Evolutionary conservation across 768 basidiomycete species (phyloP).

Genomic region (Megacollybia marginata): DNA sequence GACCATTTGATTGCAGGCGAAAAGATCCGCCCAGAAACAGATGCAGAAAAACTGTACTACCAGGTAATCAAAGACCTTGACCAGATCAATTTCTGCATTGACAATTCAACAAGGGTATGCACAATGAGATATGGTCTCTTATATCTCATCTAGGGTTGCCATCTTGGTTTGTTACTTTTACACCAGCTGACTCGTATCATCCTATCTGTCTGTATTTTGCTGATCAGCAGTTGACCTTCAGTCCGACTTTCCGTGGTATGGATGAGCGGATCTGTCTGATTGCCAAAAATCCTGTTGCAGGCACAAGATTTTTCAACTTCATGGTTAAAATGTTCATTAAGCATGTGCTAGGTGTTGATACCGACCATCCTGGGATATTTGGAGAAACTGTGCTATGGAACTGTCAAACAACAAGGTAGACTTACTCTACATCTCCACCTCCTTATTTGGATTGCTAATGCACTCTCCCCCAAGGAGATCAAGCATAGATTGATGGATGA

Average conservation of each 20-base stretch:
- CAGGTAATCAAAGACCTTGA: not conserved
- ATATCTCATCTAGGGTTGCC: not conserved
- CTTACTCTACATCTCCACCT: too few species aligned
- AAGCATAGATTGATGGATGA: not conserved
- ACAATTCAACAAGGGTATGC: constrained; percentile 1
- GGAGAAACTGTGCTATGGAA: constrained; percentile 17
- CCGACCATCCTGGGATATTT: constrained; percentile 6
- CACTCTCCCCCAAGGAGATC: constrained; percentile 4
- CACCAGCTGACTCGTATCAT: too few species aligned
- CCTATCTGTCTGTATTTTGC: too few species aligned
- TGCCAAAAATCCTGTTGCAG: too few species aligned
- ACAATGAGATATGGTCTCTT: constrained; percentile 3
- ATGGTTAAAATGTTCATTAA: too few species aligned
- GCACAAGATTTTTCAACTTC: too few species aligned
- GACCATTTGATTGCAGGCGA: not conserved
- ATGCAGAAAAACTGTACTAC: constrained; percentile 1
- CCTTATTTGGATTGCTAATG: constrained; percentile 12
- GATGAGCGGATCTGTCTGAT: not conserved
- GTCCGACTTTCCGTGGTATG: not conserved
- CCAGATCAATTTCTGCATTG: not conserved
- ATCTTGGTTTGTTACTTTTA: constrained; percentile 6
- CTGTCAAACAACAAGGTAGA: constrained; percentile 18
- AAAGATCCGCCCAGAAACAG: not conserved
- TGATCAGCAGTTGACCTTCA: not conserved
- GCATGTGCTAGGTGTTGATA: too few species aligned